Base-by-base conservation (phyloP, 176 grass and related monocot species). In the Ensete ventricosum region DNA sequence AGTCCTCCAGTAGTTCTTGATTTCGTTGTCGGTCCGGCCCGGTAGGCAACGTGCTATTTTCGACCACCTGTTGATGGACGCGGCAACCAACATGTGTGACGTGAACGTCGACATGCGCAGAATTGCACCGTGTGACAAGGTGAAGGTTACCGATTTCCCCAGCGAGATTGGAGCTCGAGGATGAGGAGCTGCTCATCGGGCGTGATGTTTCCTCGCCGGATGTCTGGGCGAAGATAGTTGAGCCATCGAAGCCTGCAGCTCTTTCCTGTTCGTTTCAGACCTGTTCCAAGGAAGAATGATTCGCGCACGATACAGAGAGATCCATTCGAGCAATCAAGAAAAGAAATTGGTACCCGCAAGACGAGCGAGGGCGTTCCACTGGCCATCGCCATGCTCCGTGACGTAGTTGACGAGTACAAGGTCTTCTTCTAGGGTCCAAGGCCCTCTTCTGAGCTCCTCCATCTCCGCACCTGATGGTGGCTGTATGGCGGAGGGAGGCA, bases 161-260 rank as follows among this genome's bases (percentile, higher is more conserved):
- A 97, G 16, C 93, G 87, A 8, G 88, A 90, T 81, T 97, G 93
- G 62, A 97, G 85, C 86, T 97, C 93, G 0, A 97, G 84, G 82
- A 97, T 97, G 54, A 93, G 88, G 52, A 97, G 88, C 65, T 97
- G 93, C 83, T 97, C 93, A 84, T 97, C 85, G 22, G 90, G 83
- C 20, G 90, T 97, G 90, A 97, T 97, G 90, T 83, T 93, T 53
- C 93, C 93, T 1, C 93, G 93, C 2, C 93, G 93, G 75, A 97
- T 84, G 63, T 97, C 93, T 0, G 93, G 93, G 0, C 93, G 93
- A 53, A 97, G 88, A 81, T 97, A 97, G 80, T 97, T 97, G 23
- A 97, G 93, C 93, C 93, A 97, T 54, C 93, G 82, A 25, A 97
- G 90, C 1, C 93, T 81, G 79, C 93, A 97, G 77, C 93, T 97